Evolutionary conservation across 345 rosid species (phyloP).

Genomic region (Toxicodendron radicans): DNA sequence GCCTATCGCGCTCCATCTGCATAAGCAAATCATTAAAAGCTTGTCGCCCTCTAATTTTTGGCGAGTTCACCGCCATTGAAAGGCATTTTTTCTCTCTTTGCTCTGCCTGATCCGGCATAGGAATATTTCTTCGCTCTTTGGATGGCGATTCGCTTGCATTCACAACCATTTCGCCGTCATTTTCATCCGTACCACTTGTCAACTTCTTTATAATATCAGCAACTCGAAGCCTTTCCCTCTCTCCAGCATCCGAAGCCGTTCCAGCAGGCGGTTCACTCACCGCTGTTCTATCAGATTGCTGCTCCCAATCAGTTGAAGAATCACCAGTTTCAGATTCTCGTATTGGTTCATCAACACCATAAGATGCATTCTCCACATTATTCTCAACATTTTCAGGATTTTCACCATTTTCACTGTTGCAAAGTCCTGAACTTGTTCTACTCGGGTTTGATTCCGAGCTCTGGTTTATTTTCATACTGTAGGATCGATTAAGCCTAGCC

Average conservation of each 20-base stretch:
- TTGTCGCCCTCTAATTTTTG: constrained; percentile 75
- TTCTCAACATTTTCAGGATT: too few species aligned
- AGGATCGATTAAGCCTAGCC: constrained; percentile 57
- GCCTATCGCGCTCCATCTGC: constrained; percentile 58
- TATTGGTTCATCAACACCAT: background rate
- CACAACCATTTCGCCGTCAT: constrained; percentile 20
- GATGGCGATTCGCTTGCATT: constrained; percentile 18
- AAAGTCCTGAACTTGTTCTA: constrained; percentile 27
- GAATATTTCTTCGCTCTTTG: constrained; percentile 29
- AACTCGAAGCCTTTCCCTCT: constrained; percentile 56
- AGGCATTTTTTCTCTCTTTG: constrained; percentile 26
- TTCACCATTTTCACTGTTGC: constrained; percentile 22
- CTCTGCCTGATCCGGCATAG: constrained; percentile 27
- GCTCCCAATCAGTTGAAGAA: constrained; percentile 34
- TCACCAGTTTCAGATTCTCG: constrained; percentile 26
- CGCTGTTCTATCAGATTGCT: constrained; percentile 16
- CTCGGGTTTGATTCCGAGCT: constrained; percentile 22
- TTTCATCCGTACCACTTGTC: constrained; percentile 23
- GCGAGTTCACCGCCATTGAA: constrained; percentile 37
- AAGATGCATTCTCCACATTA: too few species aligned
- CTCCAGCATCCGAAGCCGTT: constrained; percentile 33
- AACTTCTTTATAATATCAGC: constrained; percentile 68
- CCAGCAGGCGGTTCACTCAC: constrained; percentile 18
- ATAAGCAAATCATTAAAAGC: constrained; percentile 69
- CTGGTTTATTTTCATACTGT: constrained; percentile 29